Percentiles rank a stretch among this genome's conserved stretches.
phyloP scores from a whole-genome alignment of 31 red algal species.

The Asparagopsis taxiformis region DNA sequence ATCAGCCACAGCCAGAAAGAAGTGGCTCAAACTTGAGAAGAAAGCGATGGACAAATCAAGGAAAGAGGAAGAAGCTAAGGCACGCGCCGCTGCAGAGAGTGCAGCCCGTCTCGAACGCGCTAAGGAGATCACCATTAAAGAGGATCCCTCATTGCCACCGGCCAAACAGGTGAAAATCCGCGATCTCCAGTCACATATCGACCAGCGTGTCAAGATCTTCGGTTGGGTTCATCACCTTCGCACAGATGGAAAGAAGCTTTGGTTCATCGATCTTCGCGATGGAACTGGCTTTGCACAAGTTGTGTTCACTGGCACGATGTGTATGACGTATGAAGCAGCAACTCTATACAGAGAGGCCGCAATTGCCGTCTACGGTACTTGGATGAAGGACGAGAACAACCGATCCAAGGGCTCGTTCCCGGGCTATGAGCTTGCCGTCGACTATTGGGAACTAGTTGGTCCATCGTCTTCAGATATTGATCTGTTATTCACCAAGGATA shows the following conservation, averaged over 20 bases:
- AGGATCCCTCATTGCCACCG: slow-evolving; percentile 73
- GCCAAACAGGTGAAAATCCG: slow-evolving; percentile 73
- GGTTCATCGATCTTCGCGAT: slow-evolving; percentile 97
- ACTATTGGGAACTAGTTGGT: slow-evolving; percentile 97
- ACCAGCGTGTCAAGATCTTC: slow-evolving; percentile 61
- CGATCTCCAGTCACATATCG: slow-evolving; percentile 48
- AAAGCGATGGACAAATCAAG: slow-evolving; percentile 71
- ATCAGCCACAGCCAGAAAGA: slow-evolving; percentile 86
- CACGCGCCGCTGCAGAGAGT: slow-evolving; percentile 61
- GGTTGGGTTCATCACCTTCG: slow-evolving; percentile 97
- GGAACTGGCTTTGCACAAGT: slow-evolving; percentile 95
- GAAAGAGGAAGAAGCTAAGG: slow-evolving; percentile 78
- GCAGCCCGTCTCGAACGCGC: slow-evolving; percentile 77
- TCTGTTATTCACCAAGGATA: slow-evolving; percentile 89
- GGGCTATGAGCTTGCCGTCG: slow-evolving; percentile 86
- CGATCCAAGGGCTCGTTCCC: slow-evolving; percentile 87
- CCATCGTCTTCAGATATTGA: slow-evolving; percentile 85
- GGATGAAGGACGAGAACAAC: slow-evolving; percentile 62
- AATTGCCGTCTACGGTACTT: slow-evolving; percentile 85
- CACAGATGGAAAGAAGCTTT: slow-evolving; percentile 88
- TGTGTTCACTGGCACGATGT: slow-evolving; percentile 89
- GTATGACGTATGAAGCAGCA: slow-evolving; percentile 92
- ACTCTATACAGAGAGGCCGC: slow-evolving; percentile 86
- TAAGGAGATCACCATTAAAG: slow-evolving; percentile 57
- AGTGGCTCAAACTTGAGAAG: slow-evolving; percentile 78